Conservation (phyloP, 495 filamentous ascomycete species). For the Chlorociboria aeruginascens region DNA sequence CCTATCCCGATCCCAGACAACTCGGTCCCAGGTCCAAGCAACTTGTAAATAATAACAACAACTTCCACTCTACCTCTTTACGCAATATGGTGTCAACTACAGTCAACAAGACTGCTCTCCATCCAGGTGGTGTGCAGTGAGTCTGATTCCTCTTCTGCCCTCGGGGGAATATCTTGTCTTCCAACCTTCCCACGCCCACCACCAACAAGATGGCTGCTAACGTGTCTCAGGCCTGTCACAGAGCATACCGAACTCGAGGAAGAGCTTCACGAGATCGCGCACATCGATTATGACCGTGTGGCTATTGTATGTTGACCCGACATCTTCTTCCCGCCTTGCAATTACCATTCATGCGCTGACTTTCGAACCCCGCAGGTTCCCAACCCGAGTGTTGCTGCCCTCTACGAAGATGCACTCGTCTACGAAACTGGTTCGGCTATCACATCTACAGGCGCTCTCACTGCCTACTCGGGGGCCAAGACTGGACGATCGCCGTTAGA, state of each 20-base stretch:
- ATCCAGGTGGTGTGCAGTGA: conserved; percentile 88
- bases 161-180: background rate
- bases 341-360: background rate
- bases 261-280: conserved; percentile 93
- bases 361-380: conserved; percentile 11
- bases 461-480: conserved; percentile 95
- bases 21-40: conserved; percentile 14
- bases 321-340: conserved; percentile 50
- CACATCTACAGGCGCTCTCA: conserved; percentile 86
- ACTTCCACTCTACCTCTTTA: conserved; percentile 50
- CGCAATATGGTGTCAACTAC: conserved; percentile 47
- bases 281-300: conserved; percentile 98
- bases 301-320: conserved; percentile 60
- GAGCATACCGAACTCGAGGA: conserved; percentile 96
- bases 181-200: conserved; percentile 16
- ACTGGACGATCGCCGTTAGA: conserved; percentile 93
- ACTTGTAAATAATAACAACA: conserved; percentile 22
- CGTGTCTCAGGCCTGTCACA: conserved; percentile 50
- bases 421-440: conserved; percentile 98
- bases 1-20: conserved; percentile 15
- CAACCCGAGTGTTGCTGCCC: conserved; percentile 53
- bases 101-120: conserved; percentile 19
- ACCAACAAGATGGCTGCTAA: background rate
- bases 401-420: conserved; percentile 98
- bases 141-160: conserved; percentile 21